Evolutionary conservation across 805 yeast species (phyloP), one percentile per base, ranked within the genome.

Genomic region (Torulaspora gathmanii): DNA sequence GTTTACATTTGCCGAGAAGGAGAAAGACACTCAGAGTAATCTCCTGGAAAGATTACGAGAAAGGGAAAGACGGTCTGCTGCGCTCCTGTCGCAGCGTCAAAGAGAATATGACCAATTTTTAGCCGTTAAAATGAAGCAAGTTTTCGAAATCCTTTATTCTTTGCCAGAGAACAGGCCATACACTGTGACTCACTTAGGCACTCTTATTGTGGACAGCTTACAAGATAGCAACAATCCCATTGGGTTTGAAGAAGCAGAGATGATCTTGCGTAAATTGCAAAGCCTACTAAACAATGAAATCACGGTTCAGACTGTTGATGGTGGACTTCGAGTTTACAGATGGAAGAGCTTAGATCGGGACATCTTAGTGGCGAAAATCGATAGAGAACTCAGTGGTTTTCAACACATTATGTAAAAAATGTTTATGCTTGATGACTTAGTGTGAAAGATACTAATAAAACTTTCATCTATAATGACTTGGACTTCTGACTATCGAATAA

Each of bases 181-280:
- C 33, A 64, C 68, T 0, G 50, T 37, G 8, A 60, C 64, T 5
- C 53, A 61, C 35, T 34, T 64, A 11, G 45, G 53, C 22, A 37
- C 54, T 4, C 35, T 64, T 12, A 55, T 63, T 37, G 65, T 60
- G 8, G 68, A 64, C 37, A 54, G 61, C 42, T 50, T 64, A 26
- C 56, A 53, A 34, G 65, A 64, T 40, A 55, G 62, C 41, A 63
- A 63, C 40, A 64, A 63, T 33, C 68, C 68, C 3, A 56, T 63
- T 20, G 65, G 66, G 10, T 37, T 34, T 6, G 45, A 46, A 8
- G 68, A 63, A 40, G 59, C 62, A 1, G 53, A 48, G 16, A 57
- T 54, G 17, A 54, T 61, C 3, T 39, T 64, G n/a, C 19, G 39
- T 4, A 55, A 54, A 29, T 40, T 64, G 28, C 59, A 57, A 17